These are phyloP conservation scores for Claviceps citrina DNA, from an alignment of 2,329 filamentous ascomycete species.

Conservation along the genomic window DNA sequence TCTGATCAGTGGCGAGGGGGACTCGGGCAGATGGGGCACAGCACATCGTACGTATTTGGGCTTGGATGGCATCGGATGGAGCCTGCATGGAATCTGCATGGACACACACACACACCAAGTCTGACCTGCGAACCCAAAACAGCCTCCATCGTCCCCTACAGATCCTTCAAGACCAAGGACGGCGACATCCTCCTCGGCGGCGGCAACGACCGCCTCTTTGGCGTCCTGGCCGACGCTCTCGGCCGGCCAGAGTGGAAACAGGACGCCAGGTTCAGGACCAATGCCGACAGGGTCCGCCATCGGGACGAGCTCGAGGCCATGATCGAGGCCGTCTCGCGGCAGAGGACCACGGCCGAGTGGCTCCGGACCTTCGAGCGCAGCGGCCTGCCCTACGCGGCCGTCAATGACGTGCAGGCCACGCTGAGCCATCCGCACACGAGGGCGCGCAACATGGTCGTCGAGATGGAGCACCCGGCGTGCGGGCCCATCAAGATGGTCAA, in stretches of 20 bases:
- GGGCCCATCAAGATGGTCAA: slow-evolving; percentile 83
- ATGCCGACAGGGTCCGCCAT: slow-evolving; percentile 50
- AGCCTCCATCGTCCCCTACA: slow-evolving; percentile 96
- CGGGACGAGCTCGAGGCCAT: slow-evolving; percentile 60
- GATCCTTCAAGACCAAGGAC: slow-evolving; percentile 61
- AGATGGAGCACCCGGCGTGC: slow-evolving; percentile 69
- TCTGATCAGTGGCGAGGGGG: slow-evolving; percentile 72
- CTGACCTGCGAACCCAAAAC: not conserved
- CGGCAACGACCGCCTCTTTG: slow-evolving; percentile 57
- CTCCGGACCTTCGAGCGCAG: slow-evolving; percentile 72
- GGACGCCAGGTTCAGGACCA: slow-evolving; percentile 43
- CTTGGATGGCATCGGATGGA: no score
- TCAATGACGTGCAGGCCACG: slow-evolving; percentile 81
- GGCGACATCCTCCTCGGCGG: slow-evolving; percentile 57
- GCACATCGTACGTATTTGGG: slow-evolving; percentile 68
- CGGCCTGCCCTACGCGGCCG: slow-evolving; percentile 81
- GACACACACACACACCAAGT: no score
- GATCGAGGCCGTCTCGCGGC: slow-evolving; percentile 61
- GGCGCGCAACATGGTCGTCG: slow-evolving; percentile 78
- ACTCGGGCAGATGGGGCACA: slow-evolving; percentile 86
- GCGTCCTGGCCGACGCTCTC: slow-evolving; percentile 45
- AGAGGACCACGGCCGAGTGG: slow-evolving; percentile 79
- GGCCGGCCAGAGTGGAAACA: slow-evolving; percentile 43
- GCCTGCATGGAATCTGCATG: no score
- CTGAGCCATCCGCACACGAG: slow-evolving; percentile 71